Conservation (phyloP, 2,329 filamentous ascomycete species). For the Furcasterigmium sp. region DNA sequence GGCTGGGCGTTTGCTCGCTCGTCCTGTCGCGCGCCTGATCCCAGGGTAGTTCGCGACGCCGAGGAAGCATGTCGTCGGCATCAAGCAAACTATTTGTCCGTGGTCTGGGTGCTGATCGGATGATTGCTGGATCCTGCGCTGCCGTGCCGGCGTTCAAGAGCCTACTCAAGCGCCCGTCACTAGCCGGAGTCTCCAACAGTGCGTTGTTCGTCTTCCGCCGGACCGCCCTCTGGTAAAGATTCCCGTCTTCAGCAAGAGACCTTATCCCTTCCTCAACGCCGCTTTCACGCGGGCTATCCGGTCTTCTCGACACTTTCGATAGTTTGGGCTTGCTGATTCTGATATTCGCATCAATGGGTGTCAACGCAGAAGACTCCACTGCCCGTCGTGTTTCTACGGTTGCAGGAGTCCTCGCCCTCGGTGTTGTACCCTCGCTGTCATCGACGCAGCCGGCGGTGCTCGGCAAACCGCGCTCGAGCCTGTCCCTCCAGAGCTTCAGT, state of each 20-base stretch:
- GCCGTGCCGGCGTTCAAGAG: constrained; percentile 25
- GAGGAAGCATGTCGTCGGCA: constrained; percentile 23
- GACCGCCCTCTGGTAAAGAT: constrained; percentile 13
- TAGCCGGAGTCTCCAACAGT: constrained; percentile 7
- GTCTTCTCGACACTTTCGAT: constrained; percentile 13
- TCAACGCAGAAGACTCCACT: constrained; percentile 23
- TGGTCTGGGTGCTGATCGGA: constrained; percentile 17
- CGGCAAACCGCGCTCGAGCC: background rate
- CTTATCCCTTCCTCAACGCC: constrained; percentile 31
- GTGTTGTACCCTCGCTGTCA: background rate
- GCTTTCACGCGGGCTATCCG: constrained; percentile 14
- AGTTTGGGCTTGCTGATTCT: constrained; percentile 14
- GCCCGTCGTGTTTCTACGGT: constrained; percentile 8
- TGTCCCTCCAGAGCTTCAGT: constrained; percentile 2
- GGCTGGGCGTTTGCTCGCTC: constrained; percentile 3
- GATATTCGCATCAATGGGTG: constrained; percentile 29
- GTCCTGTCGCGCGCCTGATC: constrained; percentile 15
- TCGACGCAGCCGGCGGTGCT: background rate
- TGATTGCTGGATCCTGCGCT: constrained; percentile 16
- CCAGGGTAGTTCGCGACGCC: constrained; percentile 36
- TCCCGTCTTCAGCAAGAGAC: constrained; percentile 44
- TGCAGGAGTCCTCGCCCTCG: background rate
- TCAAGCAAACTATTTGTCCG: constrained; percentile 11
- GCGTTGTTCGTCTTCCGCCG: constrained; percentile 9
- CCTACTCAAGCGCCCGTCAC: constrained; percentile 23